Base-by-base conservation (phyloP, 2,329 filamentous ascomycete species). In the Rachicladosporium sp. region DNA sequence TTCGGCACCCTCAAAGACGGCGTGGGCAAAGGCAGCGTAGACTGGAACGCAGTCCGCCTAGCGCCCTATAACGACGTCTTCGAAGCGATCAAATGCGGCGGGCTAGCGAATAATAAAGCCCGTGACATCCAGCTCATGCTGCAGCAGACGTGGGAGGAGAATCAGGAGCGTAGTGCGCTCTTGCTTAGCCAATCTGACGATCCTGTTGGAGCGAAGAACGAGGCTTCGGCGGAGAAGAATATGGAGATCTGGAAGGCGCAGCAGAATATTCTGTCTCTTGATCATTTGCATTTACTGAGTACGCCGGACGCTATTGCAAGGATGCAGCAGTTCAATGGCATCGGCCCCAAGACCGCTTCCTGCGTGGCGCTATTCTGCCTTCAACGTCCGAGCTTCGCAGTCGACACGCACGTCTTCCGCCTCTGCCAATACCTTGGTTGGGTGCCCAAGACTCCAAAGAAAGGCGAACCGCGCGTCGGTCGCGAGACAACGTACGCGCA, bases 101-200 rank as follows among this genome's bases (percentile, higher is more conserved):
- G 86, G 0, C 65, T 88, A 2, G 80, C 76, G 2, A 70, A 73
- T 10, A 67, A 69, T 10, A 91, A 88, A 59, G 78, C 76, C 43
- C 78, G 71, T 38, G 69, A 79, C 47, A 84, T 93, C 52, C 86
- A 88, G 56, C 61, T 63, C 10, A 85, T 85, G 29, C 66, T 93
- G 6, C 73, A 85, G 37, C 75, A 78, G 59, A 80, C 87, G 0
- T 76, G 81, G 52, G 64, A 76, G 33, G 77, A 85, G 48, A 85
- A 84, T 30, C 66, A 73, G 48, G 60, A 63, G n/a, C 69, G 74
- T 8, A 68, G 66, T 12, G 60, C 70, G 12, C 68, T 67, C 0
- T 65, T 78, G 13, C 63, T 64, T 34, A 63, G 63, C 10, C 55
- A 56, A 2, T 39, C 40, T 4, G 37, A 42, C 3, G 35, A 43